A percentile compares a stretch with the other conserved stretches of the same genome.
Conservation (phyloP, 305 asterid genomes). For the Fraxinus nigra region DNA sequence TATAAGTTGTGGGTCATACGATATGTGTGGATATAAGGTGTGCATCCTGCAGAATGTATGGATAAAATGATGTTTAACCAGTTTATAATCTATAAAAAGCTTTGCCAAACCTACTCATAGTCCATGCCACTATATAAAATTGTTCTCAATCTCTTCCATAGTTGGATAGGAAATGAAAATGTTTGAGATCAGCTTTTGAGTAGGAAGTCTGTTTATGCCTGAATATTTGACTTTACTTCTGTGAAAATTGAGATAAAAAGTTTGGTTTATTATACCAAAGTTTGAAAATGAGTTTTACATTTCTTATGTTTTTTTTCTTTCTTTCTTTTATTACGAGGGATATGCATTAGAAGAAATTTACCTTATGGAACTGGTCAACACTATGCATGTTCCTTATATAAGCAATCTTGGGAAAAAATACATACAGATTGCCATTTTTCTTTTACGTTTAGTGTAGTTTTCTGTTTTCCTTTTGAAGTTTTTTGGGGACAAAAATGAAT, state of each 20-base stretch:
- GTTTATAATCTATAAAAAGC: not conserved
- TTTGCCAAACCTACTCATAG: not conserved
- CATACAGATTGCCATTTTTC: not conserved
- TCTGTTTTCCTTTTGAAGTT: not conserved
- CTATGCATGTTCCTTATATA: not conserved
- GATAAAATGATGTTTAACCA: not conserved
- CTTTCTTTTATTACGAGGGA: not conserved
- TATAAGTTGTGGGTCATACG: not conserved
- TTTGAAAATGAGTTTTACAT: not conserved
- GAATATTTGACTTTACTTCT: not conserved
- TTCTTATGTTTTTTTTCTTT: not conserved
- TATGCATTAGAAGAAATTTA: slow-evolving; percentile 3
- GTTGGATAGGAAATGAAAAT: not conserved
- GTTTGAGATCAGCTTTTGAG: not conserved
- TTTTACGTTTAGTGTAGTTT: not conserved
- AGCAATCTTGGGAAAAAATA: not conserved
- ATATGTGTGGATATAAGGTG: not conserved
- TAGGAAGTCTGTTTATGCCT: not conserved
- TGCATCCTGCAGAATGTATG: not conserved
- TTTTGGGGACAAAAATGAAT: not conserved
- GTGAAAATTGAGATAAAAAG: not conserved
- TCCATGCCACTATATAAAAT: not conserved
- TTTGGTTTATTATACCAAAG: not conserved
- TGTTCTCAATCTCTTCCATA: not conserved
- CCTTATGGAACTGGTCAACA: not conserved